A percentile compares a stretch with the other conserved stretches of the same genome.
Conservation (phyloP, 2,329 filamentous ascomycete species). For the Xylariaceae sp. region DNA sequence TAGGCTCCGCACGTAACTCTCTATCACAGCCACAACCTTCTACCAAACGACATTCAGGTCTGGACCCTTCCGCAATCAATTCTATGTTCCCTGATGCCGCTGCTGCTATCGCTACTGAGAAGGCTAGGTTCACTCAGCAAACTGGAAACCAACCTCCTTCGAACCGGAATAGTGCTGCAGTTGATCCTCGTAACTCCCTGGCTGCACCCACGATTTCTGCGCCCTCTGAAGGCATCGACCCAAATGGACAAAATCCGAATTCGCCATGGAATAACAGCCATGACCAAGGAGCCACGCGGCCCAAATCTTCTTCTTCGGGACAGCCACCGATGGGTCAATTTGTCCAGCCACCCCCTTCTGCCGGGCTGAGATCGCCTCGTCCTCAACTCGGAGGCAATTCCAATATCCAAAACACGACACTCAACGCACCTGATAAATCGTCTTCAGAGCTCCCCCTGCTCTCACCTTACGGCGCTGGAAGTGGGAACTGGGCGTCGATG, state of each 20-base stretch:
- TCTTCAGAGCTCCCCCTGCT: slow-evolving; percentile 78
- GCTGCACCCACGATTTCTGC: slow-evolving; percentile 76
- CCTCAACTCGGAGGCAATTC: slow-evolving; percentile 68
- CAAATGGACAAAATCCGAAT: slow-evolving; percentile 68
- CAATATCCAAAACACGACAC: slow-evolving; percentile 82
- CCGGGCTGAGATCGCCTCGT: slow-evolving; percentile 80
- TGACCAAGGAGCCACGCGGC: slow-evolving; percentile 61
- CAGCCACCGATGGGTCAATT: slow-evolving; percentile 94
- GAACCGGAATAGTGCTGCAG: slow-evolving; percentile 86
- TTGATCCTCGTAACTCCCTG: slow-evolving; percentile 78
- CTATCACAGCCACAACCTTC: slow-evolving; percentile 78
- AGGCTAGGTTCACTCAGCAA: slow-evolving; percentile 95
- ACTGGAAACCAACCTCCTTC: slow-evolving; percentile 89
- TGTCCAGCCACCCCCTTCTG: slow-evolving; percentile 77
- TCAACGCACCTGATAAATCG: slow-evolving; percentile 74
- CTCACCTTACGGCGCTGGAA: slow-evolving; percentile 79
- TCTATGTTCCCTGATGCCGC: slow-evolving; percentile 99
- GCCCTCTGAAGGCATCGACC: slow-evolving; percentile 66
- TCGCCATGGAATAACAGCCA: slow-evolving; percentile 77
- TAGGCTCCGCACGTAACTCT: slow-evolving; percentile 86
- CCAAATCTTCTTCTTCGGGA: slow-evolving; percentile 79
- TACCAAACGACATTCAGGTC: slow-evolving; percentile 90
- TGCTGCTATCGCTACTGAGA: slow-evolving; percentile 97
- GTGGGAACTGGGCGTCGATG: slow-evolving; percentile 98
- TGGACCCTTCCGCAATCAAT: slow-evolving; percentile 92